Conservation (phyloP, 1,139 yeast genomes). For the Magnusiomyces paraingens region DNA sequence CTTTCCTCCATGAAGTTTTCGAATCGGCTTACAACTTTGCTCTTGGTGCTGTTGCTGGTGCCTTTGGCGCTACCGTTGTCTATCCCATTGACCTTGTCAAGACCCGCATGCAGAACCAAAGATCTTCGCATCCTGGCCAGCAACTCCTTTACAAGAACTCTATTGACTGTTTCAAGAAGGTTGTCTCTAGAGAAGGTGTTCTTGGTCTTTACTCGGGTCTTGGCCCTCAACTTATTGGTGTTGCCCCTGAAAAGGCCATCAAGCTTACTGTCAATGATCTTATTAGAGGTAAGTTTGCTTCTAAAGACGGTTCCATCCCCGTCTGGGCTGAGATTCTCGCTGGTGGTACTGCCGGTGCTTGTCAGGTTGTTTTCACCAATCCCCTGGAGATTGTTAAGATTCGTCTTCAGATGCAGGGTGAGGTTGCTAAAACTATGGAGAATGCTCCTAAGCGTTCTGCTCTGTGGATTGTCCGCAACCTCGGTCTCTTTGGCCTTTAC, state of each 20-base stretch:
- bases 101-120: conserved; percentile 97
- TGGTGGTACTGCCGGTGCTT: conserved; percentile 93
- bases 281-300: conserved; percentile 67
- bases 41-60: conserved; percentile 92
- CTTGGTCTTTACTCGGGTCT: conserved; percentile 90
- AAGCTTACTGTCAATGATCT: conserved; percentile 91
- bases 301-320: conserved; percentile 47
- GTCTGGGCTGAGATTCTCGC: conserved; percentile 73
- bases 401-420: conserved; percentile 91
- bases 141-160: conserved; percentile 64
- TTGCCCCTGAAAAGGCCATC: conserved; percentile 97
- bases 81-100: conserved; percentile 95
- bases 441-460: conserved; percentile 48
- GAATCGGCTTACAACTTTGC: conserved; percentile 85
- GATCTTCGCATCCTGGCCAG: conserved; percentile 51
- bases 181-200: conserved; percentile 70
- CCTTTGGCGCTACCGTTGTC: conserved; percentile 97
- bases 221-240: conserved; percentile 92
- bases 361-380: conserved; percentile 93
- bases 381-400: conserved; percentile 95
- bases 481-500: conserved; percentile 82
- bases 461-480: conserved; percentile 62
- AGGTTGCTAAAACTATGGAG: conserved; percentile 43
- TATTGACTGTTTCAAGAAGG: conserved; percentile 77
- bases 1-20: conserved; percentile 46